Evolutionary conservation across 768 basidiomycete species (phyloP), one percentile per base, ranked within the genome.

Genomic region (Suillus luteus): DNA sequence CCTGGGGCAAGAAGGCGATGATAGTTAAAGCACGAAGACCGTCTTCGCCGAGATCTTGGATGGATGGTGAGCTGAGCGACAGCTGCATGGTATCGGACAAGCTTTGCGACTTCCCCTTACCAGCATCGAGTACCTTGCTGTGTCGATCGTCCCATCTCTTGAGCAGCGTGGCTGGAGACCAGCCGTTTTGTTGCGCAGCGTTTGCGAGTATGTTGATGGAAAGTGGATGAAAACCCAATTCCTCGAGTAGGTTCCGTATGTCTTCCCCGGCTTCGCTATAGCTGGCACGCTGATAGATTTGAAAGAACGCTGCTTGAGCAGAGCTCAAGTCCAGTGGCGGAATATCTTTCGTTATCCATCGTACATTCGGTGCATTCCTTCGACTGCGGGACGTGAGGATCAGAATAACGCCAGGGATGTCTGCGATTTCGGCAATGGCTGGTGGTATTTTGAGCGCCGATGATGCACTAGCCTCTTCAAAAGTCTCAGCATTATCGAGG

Each of bases 371-470:
- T 9, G 27, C 51, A 52, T 52, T 52, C 17, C 51, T 31, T 43
- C 59, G 12, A 17, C 41, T 57, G 5, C 41, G 55, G 17, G 55
- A 57, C 7, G 55, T 62, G 37, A 62, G 24, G 5, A 62, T 58
- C 2, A 58, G 55, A 10, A 55, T 37, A 19, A 62, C 55, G 1
- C 37, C n/a, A 17, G 62, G 62, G 15, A 58, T 40, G 1, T 37
- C 3, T 15, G 35, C 59, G 9, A 60, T 46, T 7, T 60, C 59
- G 10, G 59, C 14, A 14, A 60, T 43, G 5, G 44, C n/a, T 8
- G 31, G 43, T 35, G 33, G 15, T 43, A 60, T 60, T 6, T 31
- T 12, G 2, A 41, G 33, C 24, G 31, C 59, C 14, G 59, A 44
- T 2, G 59, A 46, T 46, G 10, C n/a, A 5, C 15, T 41, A 6